Evolutionary conservation across 2,329 filamentous ascomycete genomes (phyloP), one percentile per base, ranked within the genome.

Genomic region (Pseudogymnoascus sp.): DNA sequence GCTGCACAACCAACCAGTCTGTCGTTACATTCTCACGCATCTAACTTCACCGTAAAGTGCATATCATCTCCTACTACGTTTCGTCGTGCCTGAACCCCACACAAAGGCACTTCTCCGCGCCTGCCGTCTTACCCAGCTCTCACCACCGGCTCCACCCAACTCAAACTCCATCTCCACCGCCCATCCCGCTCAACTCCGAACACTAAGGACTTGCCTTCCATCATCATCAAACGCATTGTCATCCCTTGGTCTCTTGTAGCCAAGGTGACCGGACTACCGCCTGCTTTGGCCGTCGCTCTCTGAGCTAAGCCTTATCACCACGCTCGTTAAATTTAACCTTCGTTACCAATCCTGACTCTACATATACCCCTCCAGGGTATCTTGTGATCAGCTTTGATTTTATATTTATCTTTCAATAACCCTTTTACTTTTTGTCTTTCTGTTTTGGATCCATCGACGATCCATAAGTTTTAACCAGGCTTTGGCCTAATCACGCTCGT

Each of bases 401-500:
- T 54, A 60, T 63, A 29, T 54, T 51, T 62, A n/a, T 31, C 7
- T 51, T 54, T 57, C 45, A 18, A 16, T 26, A 36, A 23, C 42
- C 34, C n/a, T 31, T 29, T 40, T 10, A 4, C 23, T 59, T 59
- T 51, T 54, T 63, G 45, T 26, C 34, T 63, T 34, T 54, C 37
- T 60, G 11, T 34, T 59, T 18, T 60, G 26, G 23, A 31, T 47
- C 47, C n/a, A 42, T 47, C 34, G 16, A 11, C 34, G 21, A 45
- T 31, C 21, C 29, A 62, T 45, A 47, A 31, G 26, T 62, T 62
- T 42, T 29, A 62, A 62, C 26, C 45, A 47, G 60, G 51, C 29
- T 51, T 63, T 37, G 62, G 62, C 62, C 51, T 51, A 37, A 51
- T 54, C 26, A 57, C 62, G 62, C 51, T 63, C 60, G 40, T 40